Conservation (phyloP, 1,139 yeast genomes). For the Saccharomyces pastorianus region DNA sequence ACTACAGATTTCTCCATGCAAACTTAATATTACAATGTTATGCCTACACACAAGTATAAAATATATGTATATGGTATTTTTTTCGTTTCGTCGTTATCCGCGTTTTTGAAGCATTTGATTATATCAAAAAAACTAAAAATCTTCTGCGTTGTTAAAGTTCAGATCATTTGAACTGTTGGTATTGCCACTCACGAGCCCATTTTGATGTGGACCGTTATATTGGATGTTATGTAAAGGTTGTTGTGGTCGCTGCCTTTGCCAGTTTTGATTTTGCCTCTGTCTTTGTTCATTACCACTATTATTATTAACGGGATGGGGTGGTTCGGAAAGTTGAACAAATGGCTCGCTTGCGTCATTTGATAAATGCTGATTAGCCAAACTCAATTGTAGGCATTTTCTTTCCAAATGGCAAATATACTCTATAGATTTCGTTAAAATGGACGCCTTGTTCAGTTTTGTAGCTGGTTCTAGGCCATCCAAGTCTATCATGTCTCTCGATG, state of each 20-base stretch:
- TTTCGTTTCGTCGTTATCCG: neutral
- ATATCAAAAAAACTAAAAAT: neutral
- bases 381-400: slow-evolving; percentile 40
- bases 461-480: slow-evolving; percentile 89
- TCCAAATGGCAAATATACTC: slow-evolving; percentile 85
- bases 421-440: slow-evolving; percentile 79
- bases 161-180: neutral
- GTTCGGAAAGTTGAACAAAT: neutral
- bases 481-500: slow-evolving; percentile 33
- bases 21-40: neutral
- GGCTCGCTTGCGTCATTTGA: neutral
- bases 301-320: neutral
- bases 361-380: neutral
- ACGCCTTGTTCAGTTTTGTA: slow-evolving; percentile 77
- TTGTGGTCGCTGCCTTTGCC: slow-evolving; percentile 7
- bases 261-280: neutral
- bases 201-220: slow-evolving; percentile 3
- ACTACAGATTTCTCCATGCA: neutral
- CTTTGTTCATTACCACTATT: neutral
- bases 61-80: neutral
- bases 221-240: slow-evolving; percentile 8
- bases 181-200: neutral
- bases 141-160: neutral
- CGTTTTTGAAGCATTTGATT: neutral
- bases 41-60: neutral